These are phyloP conservation scores for Fusarium sp. DNA, from an alignment of 2,329 filamentous ascomycete species.

Conservation along the genomic window DNA sequence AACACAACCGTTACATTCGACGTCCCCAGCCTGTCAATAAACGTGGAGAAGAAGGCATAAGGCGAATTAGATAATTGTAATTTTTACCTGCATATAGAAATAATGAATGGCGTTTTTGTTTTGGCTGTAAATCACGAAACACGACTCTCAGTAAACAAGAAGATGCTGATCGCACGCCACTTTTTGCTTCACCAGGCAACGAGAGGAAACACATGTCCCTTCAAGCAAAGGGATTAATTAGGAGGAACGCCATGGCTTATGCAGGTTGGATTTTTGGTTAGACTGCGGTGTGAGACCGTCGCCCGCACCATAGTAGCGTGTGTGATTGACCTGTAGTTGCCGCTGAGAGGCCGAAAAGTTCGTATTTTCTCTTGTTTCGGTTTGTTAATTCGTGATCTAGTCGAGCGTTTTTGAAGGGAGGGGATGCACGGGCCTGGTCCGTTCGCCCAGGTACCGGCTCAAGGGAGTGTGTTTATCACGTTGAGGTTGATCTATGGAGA, in stretches of 20 bases:
- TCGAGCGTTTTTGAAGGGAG: neutral
- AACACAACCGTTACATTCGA: slow-evolving; percentile 62
- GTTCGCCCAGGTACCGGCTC: neutral
- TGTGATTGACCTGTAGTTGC: neutral
- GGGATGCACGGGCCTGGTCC: neutral
- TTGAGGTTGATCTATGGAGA: slow-evolving; percentile 15
- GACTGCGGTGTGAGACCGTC: slow-evolving; percentile 8
- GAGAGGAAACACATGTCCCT: slow-evolving; percentile 11
- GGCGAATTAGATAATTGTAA: neutral
- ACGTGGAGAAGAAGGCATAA: slow-evolving; percentile 46
- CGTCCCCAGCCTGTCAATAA: slow-evolving; percentile 56
- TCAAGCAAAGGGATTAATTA: slow-evolving; percentile 6
- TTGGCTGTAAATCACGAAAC: neutral
- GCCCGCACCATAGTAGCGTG: neutral
- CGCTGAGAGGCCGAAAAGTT: neutral
- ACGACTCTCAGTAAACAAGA: neutral
- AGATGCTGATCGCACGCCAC: slow-evolving; percentile 8
- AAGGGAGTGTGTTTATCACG: slow-evolving; percentile 28
- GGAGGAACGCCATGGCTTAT: slow-evolving; percentile 21
- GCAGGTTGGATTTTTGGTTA: slow-evolving; percentile 15
- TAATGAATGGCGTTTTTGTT: slow-evolving; percentile 35
- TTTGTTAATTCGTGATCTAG: neutral
- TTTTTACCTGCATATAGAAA: slow-evolving; percentile 19
- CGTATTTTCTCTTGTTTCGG: neutral
- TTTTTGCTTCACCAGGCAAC: slow-evolving; percentile 9